Evolutionary conservation across 768 basidiomycete genomes (phyloP), one percentile per base, ranked within the genome.

Genomic region (Kwoniella dejecticola): DNA sequence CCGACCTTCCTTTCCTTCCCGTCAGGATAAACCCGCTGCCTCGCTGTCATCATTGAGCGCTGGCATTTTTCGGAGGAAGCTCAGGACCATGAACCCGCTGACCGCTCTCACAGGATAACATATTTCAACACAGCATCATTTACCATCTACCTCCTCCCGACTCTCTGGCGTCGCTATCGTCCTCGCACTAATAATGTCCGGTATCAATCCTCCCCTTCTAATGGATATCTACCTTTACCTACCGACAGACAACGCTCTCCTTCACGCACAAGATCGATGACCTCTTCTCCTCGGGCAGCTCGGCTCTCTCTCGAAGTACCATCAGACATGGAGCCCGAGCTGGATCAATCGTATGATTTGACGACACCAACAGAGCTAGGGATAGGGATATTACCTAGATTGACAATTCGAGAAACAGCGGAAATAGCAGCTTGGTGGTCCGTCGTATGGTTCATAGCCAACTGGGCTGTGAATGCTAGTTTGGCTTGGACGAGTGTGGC

Each of bases 91-190:
- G n/a, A n/a, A n/a, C 4, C 0, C 5, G 2, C 46, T 23, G 46
- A 12, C 46, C 21, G 27, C 5, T 1, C 10, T 46, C 31, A 5
- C 59, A 90, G 89, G 59, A 84, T 91, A 52, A 94, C 95, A 11
- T 98, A 96, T 73, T 81, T 95, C 74, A 92, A 88, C 79, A 97
- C 94, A 1, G 87, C 89, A 63, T 83, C 91, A n/a, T 98, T 98
- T 74, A 80, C 85, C 3, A 70, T 91, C 13, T 94, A 94, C 79
- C 86, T 94, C 29, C 52, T 91, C 2, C 90, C 90, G 0, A 84
- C 81, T 52, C 58, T 80, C 36, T 69, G 85, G 49, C 81, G 82
- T 52, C 79, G 68, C 52, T 69, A 66, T 30, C 72, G 75, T 2
- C 31, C 60, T 11, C 36, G 40, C 8, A 24, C 33, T 30, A n/a